Percentiles rank a stretch among this genome's conserved stretches.
Evolutionary conservation across 768 basidiomycete genomes (phyloP).

Genomic region (Tulasnella sp.): DNA sequence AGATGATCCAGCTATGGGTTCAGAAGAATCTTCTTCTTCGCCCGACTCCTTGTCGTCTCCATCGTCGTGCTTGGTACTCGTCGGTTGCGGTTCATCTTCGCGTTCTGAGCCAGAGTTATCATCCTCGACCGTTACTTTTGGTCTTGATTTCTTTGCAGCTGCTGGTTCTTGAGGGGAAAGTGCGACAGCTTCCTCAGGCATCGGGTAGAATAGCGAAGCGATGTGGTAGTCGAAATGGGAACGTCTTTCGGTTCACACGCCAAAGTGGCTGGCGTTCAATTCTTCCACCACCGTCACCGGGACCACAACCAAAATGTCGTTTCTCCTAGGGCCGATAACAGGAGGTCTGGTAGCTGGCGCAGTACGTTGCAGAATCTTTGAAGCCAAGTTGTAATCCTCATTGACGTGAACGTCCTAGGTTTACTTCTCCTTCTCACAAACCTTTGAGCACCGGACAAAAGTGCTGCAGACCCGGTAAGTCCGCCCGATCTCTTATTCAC

Average conservation of each 20-base stretch:
- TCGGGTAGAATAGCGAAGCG: background rate
- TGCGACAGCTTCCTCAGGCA: background rate
- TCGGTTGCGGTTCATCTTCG: background rate
- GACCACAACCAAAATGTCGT: conserved; percentile 19
- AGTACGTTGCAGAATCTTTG: background rate
- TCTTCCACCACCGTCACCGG: background rate
- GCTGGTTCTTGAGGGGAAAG: background rate
- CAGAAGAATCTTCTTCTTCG: background rate
- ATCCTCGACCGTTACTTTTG: conserved; percentile 25
- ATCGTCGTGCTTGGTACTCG: background rate
- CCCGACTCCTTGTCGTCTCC: conserved; percentile 5
- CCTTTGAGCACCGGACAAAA: conserved; percentile 22
- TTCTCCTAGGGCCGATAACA: conserved; percentile 20
- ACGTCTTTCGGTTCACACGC: background rate
- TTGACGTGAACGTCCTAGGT: background rate
- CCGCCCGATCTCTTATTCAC: background rate
- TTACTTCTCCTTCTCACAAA: conserved; percentile 27
- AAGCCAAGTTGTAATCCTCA: background rate
- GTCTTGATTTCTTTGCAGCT: conserved; percentile 9
- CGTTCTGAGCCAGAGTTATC: conserved; percentile 7
- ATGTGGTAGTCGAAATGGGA: background rate
- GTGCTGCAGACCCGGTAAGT: conserved; percentile 14
- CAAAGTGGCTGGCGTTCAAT: conserved; percentile 6
- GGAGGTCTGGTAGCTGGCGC: conserved; percentile 27
- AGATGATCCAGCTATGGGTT: background rate